Evolutionary conservation across 169 alveolate species (phyloP).

Genomic region (Plasmodium vivax): DNA sequence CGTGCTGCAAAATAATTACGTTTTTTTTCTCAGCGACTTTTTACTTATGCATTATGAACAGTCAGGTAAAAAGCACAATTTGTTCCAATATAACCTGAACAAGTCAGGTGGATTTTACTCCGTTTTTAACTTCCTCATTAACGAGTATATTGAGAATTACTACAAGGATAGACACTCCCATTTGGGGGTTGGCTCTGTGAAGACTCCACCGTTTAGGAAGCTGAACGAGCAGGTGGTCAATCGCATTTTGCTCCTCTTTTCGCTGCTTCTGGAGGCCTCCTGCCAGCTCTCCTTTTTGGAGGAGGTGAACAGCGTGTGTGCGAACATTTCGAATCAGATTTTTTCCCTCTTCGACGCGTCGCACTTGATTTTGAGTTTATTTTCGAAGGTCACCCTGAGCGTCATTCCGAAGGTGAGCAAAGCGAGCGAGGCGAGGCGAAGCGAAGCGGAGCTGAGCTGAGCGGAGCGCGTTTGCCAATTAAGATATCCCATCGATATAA

Average conservation of each 20-base stretch:
- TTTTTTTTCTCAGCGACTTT: conserved; percentile 59
- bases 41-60: conserved; percentile 53
- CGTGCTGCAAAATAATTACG: conserved; percentile 49
- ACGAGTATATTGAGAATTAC: conserved; percentile 10
- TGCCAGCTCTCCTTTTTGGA: conserved; percentile 12
- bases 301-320: neutral
- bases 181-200: neutral
- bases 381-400: conserved; percentile 15
- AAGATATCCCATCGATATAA: neutral
- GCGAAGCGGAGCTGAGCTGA: neutral
- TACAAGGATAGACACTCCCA: neutral
- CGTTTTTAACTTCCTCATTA: conserved; percentile 16
- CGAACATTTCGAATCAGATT: conserved; percentile 42
- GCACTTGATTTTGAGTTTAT: conserved; percentile 3
- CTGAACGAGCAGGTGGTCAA: conserved; percentile 25
- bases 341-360: conserved; percentile 47
- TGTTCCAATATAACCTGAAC: conserved; percentile 25
- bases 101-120: conserved; percentile 38
- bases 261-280: neutral
- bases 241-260: conserved; percentile 15
- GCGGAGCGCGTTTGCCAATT: neutral
- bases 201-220: conserved; percentile 5
- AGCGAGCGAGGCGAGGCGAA: neutral
- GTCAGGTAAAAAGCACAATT: conserved; percentile 4
- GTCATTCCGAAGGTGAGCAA: conserved; percentile 26